These are phyloP conservation scores for Vitis labrusca DNA, from an alignment of 164 flowering plant species.

Conservation along the genomic window DNA sequence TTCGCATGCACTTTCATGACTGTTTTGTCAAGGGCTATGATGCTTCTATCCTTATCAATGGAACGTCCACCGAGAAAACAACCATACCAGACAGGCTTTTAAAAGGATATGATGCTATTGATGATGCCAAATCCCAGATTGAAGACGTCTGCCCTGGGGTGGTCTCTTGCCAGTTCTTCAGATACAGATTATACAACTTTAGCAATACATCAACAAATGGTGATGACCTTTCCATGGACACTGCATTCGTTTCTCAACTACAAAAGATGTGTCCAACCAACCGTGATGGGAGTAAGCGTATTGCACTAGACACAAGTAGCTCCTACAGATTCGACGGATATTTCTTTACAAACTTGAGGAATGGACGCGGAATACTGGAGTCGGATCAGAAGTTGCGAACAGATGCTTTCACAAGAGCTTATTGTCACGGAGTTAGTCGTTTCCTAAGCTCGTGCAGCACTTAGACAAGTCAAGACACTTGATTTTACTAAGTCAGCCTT, in stretches of 20 bases:
- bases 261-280: neutral
- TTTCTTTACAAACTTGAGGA: conserved; percentile 37
- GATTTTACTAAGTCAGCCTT: too few species aligned
- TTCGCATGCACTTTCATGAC: conserved; percentile 70
- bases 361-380: neutral
- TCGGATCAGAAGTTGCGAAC: conserved; percentile 30
- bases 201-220: conserved; percentile 23
- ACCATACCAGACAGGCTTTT: conserved; percentile 36
- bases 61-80: conserved; percentile 45
- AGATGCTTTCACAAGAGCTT: conserved; percentile 24
- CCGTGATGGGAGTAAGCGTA: conserved; percentile 40
- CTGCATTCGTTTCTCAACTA: conserved; percentile 31
- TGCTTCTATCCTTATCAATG: conserved; percentile 55
- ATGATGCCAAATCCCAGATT: conserved; percentile 52
- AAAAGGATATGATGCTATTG: conserved; percentile 58
- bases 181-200: conserved; percentile 55
- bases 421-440: neutral
- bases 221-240: conserved; percentile 45
- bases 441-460: too few species aligned
- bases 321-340: conserved; percentile 34
- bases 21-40: conserved; percentile 78
- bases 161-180: conserved; percentile 62
- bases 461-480: too few species aligned
- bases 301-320: conserved; percentile 49
- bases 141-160: conserved; percentile 64